Base-by-base conservation (phyloP, 140 eudicot species). In the Stevia rebaudiana region DNA sequence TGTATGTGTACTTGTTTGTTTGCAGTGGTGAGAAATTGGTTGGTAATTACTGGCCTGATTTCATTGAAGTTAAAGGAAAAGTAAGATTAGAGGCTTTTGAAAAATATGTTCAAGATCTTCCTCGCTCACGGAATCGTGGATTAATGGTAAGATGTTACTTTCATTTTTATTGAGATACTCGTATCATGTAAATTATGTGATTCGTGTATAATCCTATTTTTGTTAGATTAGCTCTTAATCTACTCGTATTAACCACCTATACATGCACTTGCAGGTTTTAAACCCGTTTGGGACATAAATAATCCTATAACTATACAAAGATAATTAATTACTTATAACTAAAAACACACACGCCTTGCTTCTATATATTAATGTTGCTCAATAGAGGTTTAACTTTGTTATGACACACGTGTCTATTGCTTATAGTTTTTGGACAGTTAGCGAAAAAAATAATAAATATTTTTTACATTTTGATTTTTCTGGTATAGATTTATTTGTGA, bases 11-110 rank as follows among this genome's bases (percentile, higher is more conserved):
- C 31, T 67, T 35, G 64, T 80, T 74, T 80, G 17, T 58, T 56
- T 83, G 95, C 77, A 87, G 95, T 67, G 95, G 95, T 65, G 91
- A 87, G 82, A 87, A 74, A 76, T 71, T 83, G 78, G 75, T 69
- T 66, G 86, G 78, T 76, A 61, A 73, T 76, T 70, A 47, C 66
- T 87, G 95, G 95, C 80, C 88, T 43, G 82, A 77, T 18, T 84
- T 58, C 57, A 57, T 87, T 66, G 91, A 75, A 87, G 88, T 84
- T 44, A 83, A 83, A 74, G 95, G 95, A 53, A 87, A 84, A 87
- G 91, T 87, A 76, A 76, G 84, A 71, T 72, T 83, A 71, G 86
- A 83, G 52, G 95, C 87, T 25, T 87, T 87, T 65, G 91, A 87
- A 70, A 83, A 87, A 64, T 87, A 87, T 63, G 79, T 87, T 63